A percentile compares a stretch with the other conserved stretches of the same genome.
phyloP scores from a whole-genome alignment of 257 asterid species.

The Marsdenia floribunda region DNA sequence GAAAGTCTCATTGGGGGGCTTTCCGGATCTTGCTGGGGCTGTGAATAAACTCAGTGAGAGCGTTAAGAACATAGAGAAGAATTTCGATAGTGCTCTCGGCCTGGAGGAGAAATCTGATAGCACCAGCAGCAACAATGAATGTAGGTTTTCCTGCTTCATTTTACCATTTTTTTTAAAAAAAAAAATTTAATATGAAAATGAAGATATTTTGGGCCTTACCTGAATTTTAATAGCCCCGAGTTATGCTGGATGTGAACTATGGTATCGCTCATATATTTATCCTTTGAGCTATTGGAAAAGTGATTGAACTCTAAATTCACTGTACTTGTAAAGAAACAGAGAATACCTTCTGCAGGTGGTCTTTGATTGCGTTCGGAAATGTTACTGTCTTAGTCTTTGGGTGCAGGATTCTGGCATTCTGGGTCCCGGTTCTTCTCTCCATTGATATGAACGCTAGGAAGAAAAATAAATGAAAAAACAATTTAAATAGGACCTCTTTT shows the following conservation, averaged over 20 bases:
- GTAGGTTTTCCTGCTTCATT: slow-evolving; percentile 30
- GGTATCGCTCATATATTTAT: neutral
- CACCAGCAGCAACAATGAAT: slow-evolving; percentile 43
- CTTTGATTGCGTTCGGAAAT: neutral
- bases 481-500: neutral
- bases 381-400: neutral
- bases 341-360: neutral
- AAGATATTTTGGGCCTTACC: neutral
- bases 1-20: slow-evolving; percentile 70
- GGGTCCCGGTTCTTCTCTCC: neutral
- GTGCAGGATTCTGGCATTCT: neutral
- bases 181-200: neutral
- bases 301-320: neutral
- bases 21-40: slow-evolving; percentile 90
- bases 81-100: slow-evolving; percentile 94
- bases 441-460: neutral
- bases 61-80: slow-evolving; percentile 92
- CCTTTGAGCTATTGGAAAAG: neutral
- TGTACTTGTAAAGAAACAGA: neutral
- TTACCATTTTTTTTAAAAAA: neutral
- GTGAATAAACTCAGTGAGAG: slow-evolving; percentile 95
- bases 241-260: neutral
- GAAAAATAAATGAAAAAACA: neutral
- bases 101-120: slow-evolving; percentile 71
- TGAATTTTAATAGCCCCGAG: neutral